Percentiles rank a stretch among this genome's conserved stretches.
Conservation (phyloP, 169 alveolate species). For the Theileria sp. region DNA sequence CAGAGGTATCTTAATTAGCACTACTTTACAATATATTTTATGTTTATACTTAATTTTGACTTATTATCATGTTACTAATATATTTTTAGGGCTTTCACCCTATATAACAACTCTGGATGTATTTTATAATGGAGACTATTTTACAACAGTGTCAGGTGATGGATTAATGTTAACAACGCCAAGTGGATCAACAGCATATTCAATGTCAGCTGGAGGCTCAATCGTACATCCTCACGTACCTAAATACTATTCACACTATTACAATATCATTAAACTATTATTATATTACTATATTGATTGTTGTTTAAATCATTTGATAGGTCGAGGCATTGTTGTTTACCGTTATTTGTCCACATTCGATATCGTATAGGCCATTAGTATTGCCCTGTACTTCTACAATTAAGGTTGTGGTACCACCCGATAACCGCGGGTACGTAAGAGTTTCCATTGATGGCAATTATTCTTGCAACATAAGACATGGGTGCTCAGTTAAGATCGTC, state of each 20-base stretch:
- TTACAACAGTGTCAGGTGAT: slow-evolving; percentile 78
- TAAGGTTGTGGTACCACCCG: slow-evolving; percentile 68
- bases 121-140: slow-evolving; percentile 62
- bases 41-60: neutral
- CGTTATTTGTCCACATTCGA: slow-evolving; percentile 94
- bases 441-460: slow-evolving; percentile 67
- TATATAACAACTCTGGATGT: slow-evolving; percentile 69
- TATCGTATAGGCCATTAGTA: slow-evolving; percentile 93
- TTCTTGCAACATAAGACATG: slow-evolving; percentile 52
- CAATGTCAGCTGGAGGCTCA: slow-evolving; percentile 96
- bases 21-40: neutral
- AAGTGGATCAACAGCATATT: slow-evolving; percentile 98
- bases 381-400: slow-evolving; percentile 76
- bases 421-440: slow-evolving; percentile 69
- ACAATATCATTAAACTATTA: too few relatives aligned
- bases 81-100: slow-evolving; percentile 54
- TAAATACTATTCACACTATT: slow-evolving; percentile 1
- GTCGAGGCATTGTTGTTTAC: slow-evolving; percentile 87
- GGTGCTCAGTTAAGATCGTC: slow-evolving; percentile 48
- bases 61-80: neutral
- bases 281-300: neutral
- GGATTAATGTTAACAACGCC: slow-evolving; percentile 90
- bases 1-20: slow-evolving; percentile 53
- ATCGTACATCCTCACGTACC: slow-evolving; percentile 89
- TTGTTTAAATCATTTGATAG: slow-evolving; percentile 13